Conservation (phyloP, 495 filamentous ascomycete genomes). For the Podospora bellae-mahoneyi region DNA sequence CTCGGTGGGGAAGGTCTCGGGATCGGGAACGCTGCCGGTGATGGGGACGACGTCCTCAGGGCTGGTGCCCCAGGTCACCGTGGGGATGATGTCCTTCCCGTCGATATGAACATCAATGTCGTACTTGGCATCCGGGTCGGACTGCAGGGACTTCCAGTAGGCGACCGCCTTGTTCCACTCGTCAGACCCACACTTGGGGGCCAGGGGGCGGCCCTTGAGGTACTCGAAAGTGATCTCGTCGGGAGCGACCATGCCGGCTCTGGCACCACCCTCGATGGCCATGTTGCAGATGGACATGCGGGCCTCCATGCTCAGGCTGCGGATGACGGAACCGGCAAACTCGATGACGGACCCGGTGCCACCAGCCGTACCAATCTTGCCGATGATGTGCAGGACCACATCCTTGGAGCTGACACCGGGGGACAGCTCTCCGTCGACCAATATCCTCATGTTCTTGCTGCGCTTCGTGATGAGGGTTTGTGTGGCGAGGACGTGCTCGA, state of each 20-base stretch:
- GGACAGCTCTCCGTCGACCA: constrained; percentile 87
- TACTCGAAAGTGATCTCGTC: constrained; percentile 94
- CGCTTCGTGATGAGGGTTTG: constrained; percentile 91
- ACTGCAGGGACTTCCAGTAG: constrained; percentile 85
- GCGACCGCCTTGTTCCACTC: constrained; percentile 88
- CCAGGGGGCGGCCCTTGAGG: constrained; percentile 82
- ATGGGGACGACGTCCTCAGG: constrained; percentile 95
- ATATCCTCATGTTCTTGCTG: constrained; percentile 97
- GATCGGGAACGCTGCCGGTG: constrained; percentile 82
- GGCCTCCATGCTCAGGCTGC: constrained; percentile 88
- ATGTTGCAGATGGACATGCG: constrained; percentile 99
- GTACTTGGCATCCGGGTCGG: constrained; percentile 80
- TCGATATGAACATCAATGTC: constrained; percentile 85
- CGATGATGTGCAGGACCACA: constrained; percentile 90
- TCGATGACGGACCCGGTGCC: constrained; percentile 94
- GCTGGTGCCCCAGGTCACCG: constrained; percentile 94
- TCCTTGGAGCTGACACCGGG: constrained; percentile 95
- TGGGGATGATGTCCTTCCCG: constrained; percentile 87
- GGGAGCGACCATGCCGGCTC: constrained; percentile 95
- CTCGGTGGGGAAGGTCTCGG: constrained; percentile 76
- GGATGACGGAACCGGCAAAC: constrained; percentile 92
- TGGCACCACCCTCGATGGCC: constrained; percentile 96
- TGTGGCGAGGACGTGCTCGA: constrained; percentile 96
- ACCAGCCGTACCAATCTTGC: constrained; percentile 90
- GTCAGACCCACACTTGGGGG: constrained; percentile 73